Base-by-base conservation (phyloP, 2,329 filamentous ascomycete genomes). In the Xylaria arbuscula region DNA sequence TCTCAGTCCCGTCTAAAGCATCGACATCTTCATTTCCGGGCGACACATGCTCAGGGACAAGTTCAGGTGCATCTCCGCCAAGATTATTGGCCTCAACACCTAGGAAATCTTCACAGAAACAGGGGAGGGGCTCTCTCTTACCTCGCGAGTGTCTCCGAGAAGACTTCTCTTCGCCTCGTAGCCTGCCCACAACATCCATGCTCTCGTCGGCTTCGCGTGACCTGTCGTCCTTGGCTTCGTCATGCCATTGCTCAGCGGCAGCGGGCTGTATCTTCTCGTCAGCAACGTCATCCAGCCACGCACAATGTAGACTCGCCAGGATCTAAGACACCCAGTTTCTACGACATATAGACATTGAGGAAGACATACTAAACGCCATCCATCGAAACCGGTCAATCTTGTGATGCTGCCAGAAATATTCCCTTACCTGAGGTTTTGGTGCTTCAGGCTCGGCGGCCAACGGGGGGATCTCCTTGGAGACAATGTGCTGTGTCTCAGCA, bases 181-280 rank as follows among this genome's bases (percentile, higher is more conserved):
- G 82, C 32, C 80, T 80, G 34, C 78, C 80, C 68, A 82, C 75
- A 4, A 73, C 78, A 66, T 83, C 81, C 71, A 81, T 82, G 64
- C 76, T 79, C 74, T 83, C 79, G 38, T 78, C 77, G 11, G 66
- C 72, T 56, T 73, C 71, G 62, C 70, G 54, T 17, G 22, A 34
- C 50, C 42, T 56, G 4, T 62, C 63, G 7, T 64, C 55, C 38
- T 28, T 50, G 47, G 19, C 54, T 42, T 57, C 59, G 13, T 68
- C 57, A 6, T 63, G 48, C 11, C 13, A 28, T 51, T 63, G n/a
- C 54, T 71, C 67, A 70, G 50, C 72, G 70, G 59, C 71, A 70
- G 65, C 70, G 70, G 22, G 64, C 72, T 73, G 38, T 45, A 57
- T 1, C 40, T 13, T 58, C 36, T 40, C 15, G 19, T 68, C 19